These are phyloP conservation scores for Daldinia eschscholtzii DNA, from an alignment of 2,329 filamentous ascomycete species.

Conservation along the genomic window DNA sequence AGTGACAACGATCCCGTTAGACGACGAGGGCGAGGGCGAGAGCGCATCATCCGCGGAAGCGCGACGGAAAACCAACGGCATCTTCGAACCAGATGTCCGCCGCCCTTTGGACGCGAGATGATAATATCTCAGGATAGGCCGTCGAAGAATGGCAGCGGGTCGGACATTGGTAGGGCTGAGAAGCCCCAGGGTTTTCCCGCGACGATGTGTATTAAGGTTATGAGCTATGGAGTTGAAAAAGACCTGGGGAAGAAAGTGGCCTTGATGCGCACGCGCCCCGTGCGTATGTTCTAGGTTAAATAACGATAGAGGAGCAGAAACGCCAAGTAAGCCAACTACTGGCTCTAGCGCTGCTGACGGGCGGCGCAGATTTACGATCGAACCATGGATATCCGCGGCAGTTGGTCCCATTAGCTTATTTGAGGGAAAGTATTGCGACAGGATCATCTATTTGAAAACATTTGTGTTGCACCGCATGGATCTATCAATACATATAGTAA, in stretches of 20 bases:
- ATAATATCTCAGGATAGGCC: conserved; percentile 21
- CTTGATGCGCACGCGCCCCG: conserved; percentile 37
- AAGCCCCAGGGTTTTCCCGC: conserved; percentile 36
- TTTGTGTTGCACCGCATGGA: neutral
- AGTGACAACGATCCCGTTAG: conserved; percentile 36
- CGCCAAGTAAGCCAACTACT: conserved; percentile 21
- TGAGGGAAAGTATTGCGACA: conserved; percentile 22
- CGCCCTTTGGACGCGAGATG: conserved; percentile 17
- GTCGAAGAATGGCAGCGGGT: conserved; percentile 26
- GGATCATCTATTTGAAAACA: conserved; percentile 6
- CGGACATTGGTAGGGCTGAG: conserved; percentile 36
- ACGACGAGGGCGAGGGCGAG: neutral
- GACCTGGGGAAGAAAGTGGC: conserved; percentile 26
- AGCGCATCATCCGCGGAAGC: conserved; percentile 20
- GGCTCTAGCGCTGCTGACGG: conserved; percentile 26
- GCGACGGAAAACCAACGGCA: conserved; percentile 30
- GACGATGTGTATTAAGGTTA: conserved; percentile 31
- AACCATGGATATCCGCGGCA: conserved; percentile 32
- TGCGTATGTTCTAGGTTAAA: conserved; percentile 34
- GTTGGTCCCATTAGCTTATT: conserved; percentile 35
- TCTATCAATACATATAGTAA: neutral
- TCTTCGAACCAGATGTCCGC: conserved; percentile 19
- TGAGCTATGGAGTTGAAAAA: conserved; percentile 25
- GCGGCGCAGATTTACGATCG: conserved; percentile 35
- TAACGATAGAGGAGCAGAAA: conserved; percentile 27